A percentile compares a stretch with the other conserved stretches of the same genome.
Conservation (phyloP, 805 yeast species). For the Teunomyces funiuensis region DNA sequence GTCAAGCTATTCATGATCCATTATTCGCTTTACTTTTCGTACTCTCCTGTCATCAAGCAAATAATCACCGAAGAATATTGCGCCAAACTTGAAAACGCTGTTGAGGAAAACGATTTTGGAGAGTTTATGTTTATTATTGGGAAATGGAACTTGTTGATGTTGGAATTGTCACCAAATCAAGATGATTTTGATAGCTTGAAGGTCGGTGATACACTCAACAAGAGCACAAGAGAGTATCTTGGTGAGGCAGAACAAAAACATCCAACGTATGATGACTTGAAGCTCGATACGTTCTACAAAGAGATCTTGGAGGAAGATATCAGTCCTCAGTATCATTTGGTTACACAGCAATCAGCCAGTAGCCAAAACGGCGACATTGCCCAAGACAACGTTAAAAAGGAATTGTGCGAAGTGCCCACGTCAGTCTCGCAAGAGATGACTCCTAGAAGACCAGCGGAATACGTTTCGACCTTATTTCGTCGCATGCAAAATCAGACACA, state of each 20-base stretch:
- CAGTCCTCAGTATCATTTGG: conserved; percentile 12
- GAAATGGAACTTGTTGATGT: conserved; percentile 42
- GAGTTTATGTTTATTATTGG: conserved; percentile 38
- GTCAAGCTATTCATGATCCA: conserved; percentile 39
- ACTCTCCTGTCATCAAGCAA: conserved; percentile 30
- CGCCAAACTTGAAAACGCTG: conserved; percentile 26
- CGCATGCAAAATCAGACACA: conserved; percentile 19
- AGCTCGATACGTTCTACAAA: conserved; percentile 19
- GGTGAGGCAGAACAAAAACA: conserved; percentile 12
- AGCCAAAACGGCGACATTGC: background rate
- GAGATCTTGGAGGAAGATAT: conserved; percentile 12
- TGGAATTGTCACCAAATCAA: conserved; percentile 34
- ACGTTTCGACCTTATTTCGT: conserved; percentile 19
- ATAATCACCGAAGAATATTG: conserved; percentile 36
- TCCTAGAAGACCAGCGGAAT: conserved; percentile 21
- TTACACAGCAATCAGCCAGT: conserved; percentile 1
- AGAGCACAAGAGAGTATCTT: conserved; percentile 20
- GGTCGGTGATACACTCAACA: conserved; percentile 22
- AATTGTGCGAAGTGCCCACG: conserved; percentile 5
- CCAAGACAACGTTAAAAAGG: background rate
- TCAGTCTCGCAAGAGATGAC: conserved; percentile 1
- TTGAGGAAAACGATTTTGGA: conserved; percentile 33
- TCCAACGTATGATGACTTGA: conserved; percentile 19
- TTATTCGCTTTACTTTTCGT: conserved; percentile 40
- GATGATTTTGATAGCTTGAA: background rate